Conservation (phyloP, 495 filamentous ascomycete genomes). For the Neurospora discreta region DNA sequence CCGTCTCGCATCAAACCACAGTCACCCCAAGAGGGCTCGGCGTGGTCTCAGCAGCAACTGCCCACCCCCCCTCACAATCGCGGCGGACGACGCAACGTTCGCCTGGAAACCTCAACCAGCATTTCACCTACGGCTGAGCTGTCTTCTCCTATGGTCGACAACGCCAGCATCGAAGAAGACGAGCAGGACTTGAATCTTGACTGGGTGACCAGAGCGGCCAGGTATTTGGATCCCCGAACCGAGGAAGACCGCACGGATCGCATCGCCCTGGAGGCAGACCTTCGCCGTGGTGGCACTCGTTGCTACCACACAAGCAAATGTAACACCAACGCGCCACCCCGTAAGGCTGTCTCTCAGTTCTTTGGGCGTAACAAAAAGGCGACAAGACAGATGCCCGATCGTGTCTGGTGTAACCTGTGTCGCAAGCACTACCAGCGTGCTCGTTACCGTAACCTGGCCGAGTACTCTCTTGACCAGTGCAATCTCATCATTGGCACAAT, state of each 20-base stretch:
- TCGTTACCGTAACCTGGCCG: slow-evolving; percentile 50
- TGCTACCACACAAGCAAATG: slow-evolving; percentile 34
- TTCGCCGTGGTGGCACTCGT: neutral
- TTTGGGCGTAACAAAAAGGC: slow-evolving; percentile 81
- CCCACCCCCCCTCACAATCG: neutral
- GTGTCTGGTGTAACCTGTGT: slow-evolving; percentile 62
- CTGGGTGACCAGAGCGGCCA: neutral
- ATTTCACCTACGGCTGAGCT: neutral
- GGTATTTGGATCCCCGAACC: neutral
- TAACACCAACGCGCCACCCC: slow-evolving; percentile 38
- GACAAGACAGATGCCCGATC: slow-evolving; percentile 53
- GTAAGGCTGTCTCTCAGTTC: slow-evolving; percentile 74
- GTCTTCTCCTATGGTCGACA: neutral
- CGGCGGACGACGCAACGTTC: neutral
- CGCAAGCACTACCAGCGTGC: slow-evolving; percentile 78
- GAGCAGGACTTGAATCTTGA: neutral
- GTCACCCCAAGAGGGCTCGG: neutral
- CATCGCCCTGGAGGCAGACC: neutral
- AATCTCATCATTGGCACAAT: slow-evolving; percentile 49
- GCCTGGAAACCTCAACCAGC: neutral
- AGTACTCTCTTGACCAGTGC: slow-evolving; percentile 49
- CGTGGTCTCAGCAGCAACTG: neutral
- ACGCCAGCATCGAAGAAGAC: neutral
- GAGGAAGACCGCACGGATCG: neutral
- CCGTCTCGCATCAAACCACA: neutral